These are phyloP conservation scores for Fraxinus velutina DNA, from an alignment of 305 asterid genomes.

Conservation along the genomic window DNA sequence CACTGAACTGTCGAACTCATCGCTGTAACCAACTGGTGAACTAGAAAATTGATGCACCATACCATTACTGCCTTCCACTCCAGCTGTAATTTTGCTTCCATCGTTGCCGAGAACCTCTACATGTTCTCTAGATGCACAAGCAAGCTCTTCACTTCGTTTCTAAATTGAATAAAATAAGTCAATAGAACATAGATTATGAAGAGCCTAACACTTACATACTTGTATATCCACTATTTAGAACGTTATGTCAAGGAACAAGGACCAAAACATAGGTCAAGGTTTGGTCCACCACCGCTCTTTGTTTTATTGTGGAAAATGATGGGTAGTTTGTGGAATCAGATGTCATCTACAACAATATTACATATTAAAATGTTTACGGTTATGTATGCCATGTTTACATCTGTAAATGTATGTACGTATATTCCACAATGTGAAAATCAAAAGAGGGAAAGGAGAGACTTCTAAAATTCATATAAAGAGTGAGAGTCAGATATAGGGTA, in stretches of 20 bases:
- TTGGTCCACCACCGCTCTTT: not conserved
- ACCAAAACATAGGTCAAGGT: not conserved
- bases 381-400: not conserved
- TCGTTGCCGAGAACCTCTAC: conserved; percentile 42
- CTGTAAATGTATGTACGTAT: not conserved
- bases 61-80: conserved; percentile 35
- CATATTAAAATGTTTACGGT: not conserved
- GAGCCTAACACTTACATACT: not conserved
- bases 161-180: conserved; percentile 26
- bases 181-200: not conserved
- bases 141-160: conserved; percentile 69
- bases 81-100: conserved; percentile 40
- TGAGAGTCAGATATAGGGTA: not conserved
- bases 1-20: conserved; percentile 54
- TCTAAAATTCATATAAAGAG: not conserved
- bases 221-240: not conserved
- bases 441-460: not conserved
- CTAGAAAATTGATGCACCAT: conserved; percentile 33
- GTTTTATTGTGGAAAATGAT: not conserved
- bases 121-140: conserved; percentile 55
- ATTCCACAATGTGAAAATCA: not conserved
- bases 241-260: not conserved
- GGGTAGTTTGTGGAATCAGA: not conserved
- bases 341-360: not conserved
- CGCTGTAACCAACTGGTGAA: conserved; percentile 38